Evolutionary conservation across 768 basidiomycete species (phyloP).

Genomic region (Amanita rimosa): DNA sequence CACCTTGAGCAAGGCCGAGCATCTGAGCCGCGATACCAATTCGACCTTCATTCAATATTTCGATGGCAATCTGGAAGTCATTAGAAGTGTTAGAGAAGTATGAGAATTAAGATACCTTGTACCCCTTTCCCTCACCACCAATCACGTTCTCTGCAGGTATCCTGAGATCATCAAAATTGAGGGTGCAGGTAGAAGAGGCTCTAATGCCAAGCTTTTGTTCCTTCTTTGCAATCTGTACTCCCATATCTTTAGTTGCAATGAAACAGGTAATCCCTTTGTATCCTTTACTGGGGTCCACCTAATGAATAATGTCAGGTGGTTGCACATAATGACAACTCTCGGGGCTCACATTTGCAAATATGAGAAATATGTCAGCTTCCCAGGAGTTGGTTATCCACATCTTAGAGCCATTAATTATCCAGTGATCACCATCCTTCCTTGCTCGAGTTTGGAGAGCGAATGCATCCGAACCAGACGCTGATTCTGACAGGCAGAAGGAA

Average conservation of each 20-base stretch:
- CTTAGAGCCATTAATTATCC: conserved; percentile 92
- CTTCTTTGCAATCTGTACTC: conserved; percentile 95
- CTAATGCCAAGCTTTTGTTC: conserved; percentile 97
- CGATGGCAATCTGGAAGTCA: conserved; percentile 67
- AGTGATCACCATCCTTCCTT: conserved; percentile 74
- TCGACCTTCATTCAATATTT: conserved; percentile 93
- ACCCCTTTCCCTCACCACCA: conserved; percentile 86
- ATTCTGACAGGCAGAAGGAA: conserved; percentile 91
- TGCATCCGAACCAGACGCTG: conserved; percentile 91
- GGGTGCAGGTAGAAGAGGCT: conserved; percentile 89
- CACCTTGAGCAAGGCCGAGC: conserved; percentile 96
- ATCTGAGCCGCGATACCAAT: conserved; percentile 99
- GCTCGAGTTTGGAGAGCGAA: conserved; percentile 95
- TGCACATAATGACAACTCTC: neutral
- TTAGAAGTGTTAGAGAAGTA: neutral
- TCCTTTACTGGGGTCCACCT: conserved; percentile 83
- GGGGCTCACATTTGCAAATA: conserved; percentile 79
- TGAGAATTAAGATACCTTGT: conserved; percentile 43
- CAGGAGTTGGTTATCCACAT: conserved; percentile 99
- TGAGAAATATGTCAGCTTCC: conserved; percentile 85
- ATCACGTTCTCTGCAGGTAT: conserved; percentile 80
- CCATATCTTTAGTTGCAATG: conserved; percentile 92
- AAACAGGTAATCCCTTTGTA: conserved; percentile 99
- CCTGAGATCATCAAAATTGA: conserved; percentile 90
- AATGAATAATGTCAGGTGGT: neutral